Base-by-base conservation (phyloP, 192 early-diverging fungal species). In the Podila verticillata region DNA sequence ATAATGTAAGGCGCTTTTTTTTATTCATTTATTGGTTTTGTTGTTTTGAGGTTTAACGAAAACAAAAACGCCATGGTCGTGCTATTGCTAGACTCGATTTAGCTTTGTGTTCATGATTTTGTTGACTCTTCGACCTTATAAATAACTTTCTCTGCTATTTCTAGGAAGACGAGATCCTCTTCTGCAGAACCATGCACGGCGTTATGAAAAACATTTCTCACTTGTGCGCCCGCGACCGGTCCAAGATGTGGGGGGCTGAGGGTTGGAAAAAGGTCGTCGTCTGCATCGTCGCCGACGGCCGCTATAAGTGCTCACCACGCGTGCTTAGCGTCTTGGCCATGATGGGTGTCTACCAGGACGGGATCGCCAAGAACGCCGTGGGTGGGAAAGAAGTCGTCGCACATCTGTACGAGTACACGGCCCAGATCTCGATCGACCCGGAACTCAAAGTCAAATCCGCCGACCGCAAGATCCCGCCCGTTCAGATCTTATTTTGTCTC, bases 191-290 rank as follows among this genome's bases (percentile, higher is more conserved):
- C 1, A 96, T 96, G 91, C 75, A 90, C 47, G 92, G 93, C 5
- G 90, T 97, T 30, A 91, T 93, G 88, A 93, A 94, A 81, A 98
- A 98, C 87, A 95, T 95, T 80, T 78, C 86, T 0, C 87, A 95
- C 65, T 68, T 95, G 31, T 93, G 91, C 78, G 87, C 86, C 24
- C 87, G 88, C 26, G 85, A 84, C 10, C 83, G 87, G 51, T 91
- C 90, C 47, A 81, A 84, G 34, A 90, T 84, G 9, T 94, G 92
- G 92, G 92, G 92, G 22, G 75, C 83, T 22, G 80, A 91, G 32
- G 90, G 90, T 6, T 95, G 94, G 94, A 83, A 95, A 74, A 95
- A 95, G 51, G 91, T 93, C 12, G 92, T 91, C 48, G 87, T 95
- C 35, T 91, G 88, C 58, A 89, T 94, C 59, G 93, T 95, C 3